phyloP scores from a whole-genome alignment of 352 stramenopile species.

The Phytopythium vexans region DNA sequence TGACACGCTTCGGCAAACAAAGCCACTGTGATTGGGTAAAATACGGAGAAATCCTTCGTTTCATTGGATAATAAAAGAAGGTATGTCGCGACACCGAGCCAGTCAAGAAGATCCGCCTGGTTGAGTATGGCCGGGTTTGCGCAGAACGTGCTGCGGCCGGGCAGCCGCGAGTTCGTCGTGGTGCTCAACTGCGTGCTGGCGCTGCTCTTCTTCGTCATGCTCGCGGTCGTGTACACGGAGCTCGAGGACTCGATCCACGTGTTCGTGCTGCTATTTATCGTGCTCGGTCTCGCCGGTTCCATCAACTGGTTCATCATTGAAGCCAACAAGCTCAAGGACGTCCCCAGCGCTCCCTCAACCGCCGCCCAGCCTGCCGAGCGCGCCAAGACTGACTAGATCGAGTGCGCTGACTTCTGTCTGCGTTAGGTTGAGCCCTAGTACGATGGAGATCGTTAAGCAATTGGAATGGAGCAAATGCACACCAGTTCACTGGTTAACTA shows the following conservation, averaged over 20 bases:
- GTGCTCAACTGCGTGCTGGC: conserved; percentile 66
- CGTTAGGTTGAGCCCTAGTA: background rate
- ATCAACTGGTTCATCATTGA: conserved; percentile 89
- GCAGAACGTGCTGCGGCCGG: conserved; percentile 53
- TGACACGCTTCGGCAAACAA: background rate
- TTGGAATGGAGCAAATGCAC: conserved; percentile 1
- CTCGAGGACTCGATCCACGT: conserved; percentile 81
- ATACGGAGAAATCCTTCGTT: background rate
- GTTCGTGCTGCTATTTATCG: conserved; percentile 83
- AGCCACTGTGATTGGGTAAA: background rate
- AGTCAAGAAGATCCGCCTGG: conserved; percentile 1
- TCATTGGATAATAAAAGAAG: background rate
- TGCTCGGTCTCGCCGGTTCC: conserved; percentile 71
- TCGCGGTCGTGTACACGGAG: conserved; percentile 72
- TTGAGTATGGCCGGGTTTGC: conserved; percentile 29
- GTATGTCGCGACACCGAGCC: no score
- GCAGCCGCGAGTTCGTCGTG: conserved; percentile 73
- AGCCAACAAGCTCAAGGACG: conserved; percentile 57
- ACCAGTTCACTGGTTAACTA: background rate
- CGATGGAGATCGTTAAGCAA: background rate
- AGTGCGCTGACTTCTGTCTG: background rate
- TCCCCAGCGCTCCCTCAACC: conserved; percentile 14
- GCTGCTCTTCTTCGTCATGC: conserved; percentile 71
- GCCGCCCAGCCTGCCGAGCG: conserved; percentile 9
- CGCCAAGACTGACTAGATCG: conserved; percentile 55